phyloP scores from a whole-genome alignment of 352 stramenopile genomes.

The Proteromonas lacertae region DNA sequence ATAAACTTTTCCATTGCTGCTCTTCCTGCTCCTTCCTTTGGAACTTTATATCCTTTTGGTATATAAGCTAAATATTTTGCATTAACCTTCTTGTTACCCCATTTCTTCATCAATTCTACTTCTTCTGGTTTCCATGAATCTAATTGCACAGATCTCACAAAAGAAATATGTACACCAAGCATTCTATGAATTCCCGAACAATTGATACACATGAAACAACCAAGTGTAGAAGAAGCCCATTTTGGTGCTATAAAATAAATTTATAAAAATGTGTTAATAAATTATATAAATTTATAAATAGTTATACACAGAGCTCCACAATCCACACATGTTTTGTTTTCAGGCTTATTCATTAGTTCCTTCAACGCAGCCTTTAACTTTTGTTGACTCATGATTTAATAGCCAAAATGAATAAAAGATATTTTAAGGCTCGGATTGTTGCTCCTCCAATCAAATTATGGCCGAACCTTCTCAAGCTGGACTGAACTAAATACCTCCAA shows the following conservation, averaged over 20 bases:
- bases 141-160: slow-evolving; percentile 12
- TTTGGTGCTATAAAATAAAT: slow-evolving; percentile 13
- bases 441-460: no score
- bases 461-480: no score
- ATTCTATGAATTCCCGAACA: slow-evolving; percentile 58
- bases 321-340: slow-evolving; percentile 53
- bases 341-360: slow-evolving; percentile 44
- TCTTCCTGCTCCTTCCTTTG: not conserved
- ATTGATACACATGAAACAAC: slow-evolving; percentile 60
- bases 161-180: slow-evolving; percentile 18
- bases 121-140: slow-evolving; percentile 6
- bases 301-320: slow-evolving; percentile 22
- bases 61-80: slow-evolving; percentile 11
- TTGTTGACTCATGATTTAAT: no score
- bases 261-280: no score
- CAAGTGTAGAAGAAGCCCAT: slow-evolving; percentile 53
- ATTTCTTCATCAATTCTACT: slow-evolving; percentile 4
- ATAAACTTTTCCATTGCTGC: not conserved
- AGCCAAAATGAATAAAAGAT: no score
- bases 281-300: not conserved
- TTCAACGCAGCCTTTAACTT: not conserved
- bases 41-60: not conserved
- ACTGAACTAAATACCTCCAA: no score
- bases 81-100: slow-evolving; percentile 2
- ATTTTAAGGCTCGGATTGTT: no score